These are phyloP conservation scores for Phycomyces nitens DNA, from an alignment of 192 early-diverging fungal genomes.

Conservation along the genomic window DNA sequence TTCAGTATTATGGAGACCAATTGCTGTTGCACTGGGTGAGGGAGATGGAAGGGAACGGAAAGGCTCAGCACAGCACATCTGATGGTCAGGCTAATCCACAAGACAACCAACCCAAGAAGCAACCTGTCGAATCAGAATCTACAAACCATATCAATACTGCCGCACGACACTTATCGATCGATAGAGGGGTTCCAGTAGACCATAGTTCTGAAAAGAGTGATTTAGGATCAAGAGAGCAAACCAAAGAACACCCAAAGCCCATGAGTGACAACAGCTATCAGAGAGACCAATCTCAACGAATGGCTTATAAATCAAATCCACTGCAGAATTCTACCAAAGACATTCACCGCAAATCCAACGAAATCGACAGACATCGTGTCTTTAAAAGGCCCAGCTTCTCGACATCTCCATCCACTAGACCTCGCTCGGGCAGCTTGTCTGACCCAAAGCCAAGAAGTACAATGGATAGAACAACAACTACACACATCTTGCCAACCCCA, in stretches of 20 bases:
- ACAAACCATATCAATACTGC: not conserved
- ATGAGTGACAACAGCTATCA: too few species aligned
- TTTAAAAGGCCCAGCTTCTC: not conserved
- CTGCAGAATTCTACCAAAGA: not conserved
- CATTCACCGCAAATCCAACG: not conserved
- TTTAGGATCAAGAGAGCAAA: not conserved
- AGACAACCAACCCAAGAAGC: not conserved
- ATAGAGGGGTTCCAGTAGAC: not conserved
- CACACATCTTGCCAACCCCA: not conserved
- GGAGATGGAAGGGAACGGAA: constrained; percentile 18
- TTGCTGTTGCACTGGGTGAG: constrained; percentile 59
- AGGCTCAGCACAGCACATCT: not conserved
- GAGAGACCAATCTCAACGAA: too few species aligned
- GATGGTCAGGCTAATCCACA: not conserved
- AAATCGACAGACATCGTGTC: not conserved
- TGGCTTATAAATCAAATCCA: too few species aligned
- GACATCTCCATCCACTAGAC: not conserved
- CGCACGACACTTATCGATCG: not conserved
- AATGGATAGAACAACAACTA: too few species aligned
- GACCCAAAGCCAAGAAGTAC: not conserved
- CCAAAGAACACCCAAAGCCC: too few species aligned
- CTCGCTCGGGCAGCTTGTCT: not conserved
- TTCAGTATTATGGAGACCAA: constrained; percentile 78
- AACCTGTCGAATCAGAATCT: not conserved
- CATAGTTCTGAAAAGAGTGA: not conserved